These are phyloP conservation scores for Sporisorium scitamineum DNA, from an alignment of 1,284 basidiomycete genomes.

Conservation along the genomic window DNA sequence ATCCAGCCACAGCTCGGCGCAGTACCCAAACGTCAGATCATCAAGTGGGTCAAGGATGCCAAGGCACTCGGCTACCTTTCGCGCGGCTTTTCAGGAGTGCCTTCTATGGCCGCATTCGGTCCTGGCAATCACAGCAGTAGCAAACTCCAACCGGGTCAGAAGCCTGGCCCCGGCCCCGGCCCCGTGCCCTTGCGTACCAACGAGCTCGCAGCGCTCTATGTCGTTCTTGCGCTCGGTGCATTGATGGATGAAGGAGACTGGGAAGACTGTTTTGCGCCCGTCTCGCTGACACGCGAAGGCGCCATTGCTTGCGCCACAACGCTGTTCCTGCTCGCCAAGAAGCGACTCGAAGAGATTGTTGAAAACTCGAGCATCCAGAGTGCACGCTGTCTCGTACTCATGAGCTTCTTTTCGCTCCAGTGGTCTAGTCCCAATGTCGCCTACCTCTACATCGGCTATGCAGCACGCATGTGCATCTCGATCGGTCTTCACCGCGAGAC, in stretches of 20 bases:
- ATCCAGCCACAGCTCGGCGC: constrained; percentile 48
- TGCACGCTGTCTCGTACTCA: constrained; percentile 47
- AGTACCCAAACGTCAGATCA: constrained; percentile 43
- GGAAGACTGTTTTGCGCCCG: constrained; percentile 40
- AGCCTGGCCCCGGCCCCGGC: constrained; percentile 11
- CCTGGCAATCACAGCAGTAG: constrained; percentile 14
- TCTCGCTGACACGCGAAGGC: constrained; percentile 41
- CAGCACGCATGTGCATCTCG: constrained; percentile 52
- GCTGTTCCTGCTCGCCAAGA: constrained; percentile 47
- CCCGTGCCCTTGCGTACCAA: constrained; percentile 40
- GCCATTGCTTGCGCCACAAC: constrained; percentile 44
- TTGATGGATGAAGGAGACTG: constrained; percentile 53
- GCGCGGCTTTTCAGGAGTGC: constrained; percentile 43
- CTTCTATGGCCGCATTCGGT: constrained; percentile 29
- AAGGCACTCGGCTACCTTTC: constrained; percentile 46
- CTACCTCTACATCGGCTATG: constrained; percentile 53
- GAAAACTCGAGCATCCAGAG: constrained; percentile 53
- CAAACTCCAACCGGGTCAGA: constrained; percentile 13
- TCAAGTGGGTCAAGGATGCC: constrained; percentile 52
- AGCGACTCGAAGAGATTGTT: constrained; percentile 47
- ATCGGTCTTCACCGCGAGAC: constrained; percentile 52
- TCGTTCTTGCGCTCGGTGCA: constrained; percentile 44
- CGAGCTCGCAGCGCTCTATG: constrained; percentile 47
- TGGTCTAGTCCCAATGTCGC: constrained; percentile 55
- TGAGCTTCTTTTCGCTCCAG: constrained; percentile 51